phyloP scores from a whole-genome alignment of 805 yeast genomes.

The Saccharomycopsis olivae region DNA sequence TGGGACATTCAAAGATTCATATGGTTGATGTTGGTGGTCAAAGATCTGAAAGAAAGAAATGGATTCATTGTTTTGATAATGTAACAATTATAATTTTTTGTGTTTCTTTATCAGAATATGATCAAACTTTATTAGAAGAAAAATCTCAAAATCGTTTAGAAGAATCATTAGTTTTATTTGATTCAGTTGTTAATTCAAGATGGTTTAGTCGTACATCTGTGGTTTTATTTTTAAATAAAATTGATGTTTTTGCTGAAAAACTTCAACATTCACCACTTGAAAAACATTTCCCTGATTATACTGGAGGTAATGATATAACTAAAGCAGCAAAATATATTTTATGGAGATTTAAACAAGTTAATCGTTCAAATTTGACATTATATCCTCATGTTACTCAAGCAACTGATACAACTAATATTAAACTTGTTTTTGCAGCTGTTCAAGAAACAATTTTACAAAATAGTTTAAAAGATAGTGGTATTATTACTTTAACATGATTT shows the following conservation, averaged over 20 bases:
- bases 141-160: slow-evolving; percentile 65
- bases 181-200: slow-evolving; percentile 81
- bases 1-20: slow-evolving; percentile 49
- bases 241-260: slow-evolving; percentile 83
- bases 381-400: slow-evolving; percentile 94
- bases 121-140: slow-evolving; percentile 74
- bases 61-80: slow-evolving; percentile 95
- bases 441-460: slow-evolving; percentile 73
- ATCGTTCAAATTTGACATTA: slow-evolving; percentile 69
- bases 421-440: slow-evolving; percentile 76
- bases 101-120: slow-evolving; percentile 85
- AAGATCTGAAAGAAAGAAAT: slow-evolving; percentile 79
- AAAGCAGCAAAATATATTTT: slow-evolving; percentile 87
- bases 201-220: slow-evolving; percentile 88
- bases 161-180: slow-evolving; percentile 76
- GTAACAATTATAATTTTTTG: slow-evolving; percentile 85
- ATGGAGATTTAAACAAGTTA: slow-evolving; percentile 81
- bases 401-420: slow-evolving; percentile 83
- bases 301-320: slow-evolving; percentile 80
- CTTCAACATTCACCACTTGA: slow-evolving; percentile 73
- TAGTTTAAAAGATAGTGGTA: slow-evolving; percentile 65
- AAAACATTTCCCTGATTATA: slow-evolving; percentile 78
- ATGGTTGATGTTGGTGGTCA: slow-evolving; percentile 92
- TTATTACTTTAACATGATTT: slow-evolving; percentile 21
- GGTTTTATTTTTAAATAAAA: slow-evolving; percentile 78